Base-by-base conservation (phyloP, 805 yeast genomes). In the Cyberlindnera galapagoensis region DNA sequence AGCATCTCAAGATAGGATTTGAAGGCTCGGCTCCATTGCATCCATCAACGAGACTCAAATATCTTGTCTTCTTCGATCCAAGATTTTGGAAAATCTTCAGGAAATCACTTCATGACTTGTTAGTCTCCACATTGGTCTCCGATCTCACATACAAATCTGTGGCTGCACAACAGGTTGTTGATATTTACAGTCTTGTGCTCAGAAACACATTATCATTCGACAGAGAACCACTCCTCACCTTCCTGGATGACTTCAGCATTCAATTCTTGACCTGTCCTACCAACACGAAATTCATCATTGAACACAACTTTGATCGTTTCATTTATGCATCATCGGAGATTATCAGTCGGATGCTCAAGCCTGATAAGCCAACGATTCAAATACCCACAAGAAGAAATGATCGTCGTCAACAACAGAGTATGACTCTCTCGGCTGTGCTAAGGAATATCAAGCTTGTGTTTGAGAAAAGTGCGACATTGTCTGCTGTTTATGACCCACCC, bases 261-360 rank as follows among this genome's bases (percentile, higher is more conserved):
- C 98, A 92, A 57, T 60, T 92, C 15, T 87, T 87, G 56, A 88
- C 97, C 0, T 80, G 94, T 33, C 96, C 97, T 0, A 72, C 87
- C 0, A 79, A 81, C 42, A 78, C 94, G 1, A 70, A 72, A 2
- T 52, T 46, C 24, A 57, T 76, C 12, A 56, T 75, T 14, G 47
- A 59, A 4, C 12, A 24, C 3, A 33, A 31, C 3, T 35, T 40
- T 6, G 28, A 31, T 7, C 28, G 36, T 7, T 21, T 41, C 2
- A 14, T 40, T 12, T 22, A 30, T 4, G 35, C 41, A 5, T 36
- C 37, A 7, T 26, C 16, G 8, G 32, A 28, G 17, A 18, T 40
- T 16, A 21, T 40, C 5, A 31, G 31, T 7, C 17, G 24, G 0
- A 26, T 36, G 35, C 31, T 35, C 12, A 16, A n/a, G 4, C 13